These are phyloP conservation scores for Salix dunnii DNA, from an alignment of 345 rosid genomes.

Conservation along the genomic window DNA sequence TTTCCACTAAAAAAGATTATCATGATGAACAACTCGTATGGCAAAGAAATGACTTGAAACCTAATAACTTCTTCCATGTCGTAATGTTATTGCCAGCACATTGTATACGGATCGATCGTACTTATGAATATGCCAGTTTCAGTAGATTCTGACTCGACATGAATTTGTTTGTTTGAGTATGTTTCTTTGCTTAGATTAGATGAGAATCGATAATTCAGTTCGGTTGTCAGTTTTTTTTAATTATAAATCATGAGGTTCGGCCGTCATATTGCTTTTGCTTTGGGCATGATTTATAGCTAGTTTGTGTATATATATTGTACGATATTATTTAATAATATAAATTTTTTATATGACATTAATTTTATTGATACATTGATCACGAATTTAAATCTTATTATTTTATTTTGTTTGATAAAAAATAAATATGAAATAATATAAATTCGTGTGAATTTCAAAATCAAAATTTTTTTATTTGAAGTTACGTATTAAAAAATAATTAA, in stretches of 20 bases:
- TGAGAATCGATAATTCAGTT: not conserved
- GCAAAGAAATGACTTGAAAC: slow-evolving; percentile 1
- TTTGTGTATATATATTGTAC: no score
- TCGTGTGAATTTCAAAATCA: no score
- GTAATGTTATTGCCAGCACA: not conserved
- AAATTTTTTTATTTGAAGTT: no score
- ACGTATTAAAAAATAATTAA: no score
- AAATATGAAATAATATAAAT: no score
- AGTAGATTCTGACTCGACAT: not conserved
- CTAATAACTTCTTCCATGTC: not conserved
- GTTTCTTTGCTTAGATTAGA: not conserved
- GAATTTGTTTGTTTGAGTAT: not conserved
- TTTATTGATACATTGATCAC: no score
- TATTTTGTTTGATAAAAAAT: no score
- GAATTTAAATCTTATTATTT: no score
- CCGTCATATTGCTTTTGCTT: not conserved
- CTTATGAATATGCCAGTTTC: not conserved
- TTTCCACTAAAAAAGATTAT: not conserved
- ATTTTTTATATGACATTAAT: no score
- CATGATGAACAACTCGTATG: not conserved
- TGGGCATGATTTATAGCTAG: not conserved
- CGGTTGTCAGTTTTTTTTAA: not conserved
- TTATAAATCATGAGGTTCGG: not conserved
- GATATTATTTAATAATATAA: no score
- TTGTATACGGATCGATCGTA: not conserved